A percentile compares a stretch with the other conserved stretches of the same genome.
Conservation (phyloP, 179 eudicot species). For the Kewa caespitosa region DNA sequence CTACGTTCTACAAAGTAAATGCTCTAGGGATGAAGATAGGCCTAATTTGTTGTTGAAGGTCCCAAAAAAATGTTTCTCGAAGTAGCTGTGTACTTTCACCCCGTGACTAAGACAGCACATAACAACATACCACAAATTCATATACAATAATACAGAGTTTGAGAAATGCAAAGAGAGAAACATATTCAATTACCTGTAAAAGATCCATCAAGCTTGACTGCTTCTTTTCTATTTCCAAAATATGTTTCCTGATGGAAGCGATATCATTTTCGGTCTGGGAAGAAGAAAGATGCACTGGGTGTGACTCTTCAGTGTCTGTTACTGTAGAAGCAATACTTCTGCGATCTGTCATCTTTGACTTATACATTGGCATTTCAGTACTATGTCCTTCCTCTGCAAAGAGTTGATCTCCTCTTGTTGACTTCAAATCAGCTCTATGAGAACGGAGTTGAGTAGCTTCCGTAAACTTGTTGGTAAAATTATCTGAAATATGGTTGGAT, state of each 20-base stretch:
- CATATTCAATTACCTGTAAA: conserved; percentile 52
- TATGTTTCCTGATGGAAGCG: conserved; percentile 53
- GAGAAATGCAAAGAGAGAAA: not conserved
- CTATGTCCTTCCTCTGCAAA: conserved; percentile 41
- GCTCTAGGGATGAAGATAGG: not conserved
- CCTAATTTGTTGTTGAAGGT: not conserved
- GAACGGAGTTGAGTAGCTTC: conserved; percentile 33
- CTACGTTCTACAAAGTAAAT: not conserved
- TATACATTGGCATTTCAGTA: conserved; percentile 38
- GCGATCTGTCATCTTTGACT: conserved; percentile 45
- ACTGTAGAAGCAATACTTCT: conserved; percentile 72
- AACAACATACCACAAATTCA: not conserved
- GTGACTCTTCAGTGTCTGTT: conserved; percentile 54
- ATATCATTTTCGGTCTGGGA: conserved; percentile 55
- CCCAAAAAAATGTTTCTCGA: not conserved
- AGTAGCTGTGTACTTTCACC: not conserved
- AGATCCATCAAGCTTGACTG: conserved; percentile 75
- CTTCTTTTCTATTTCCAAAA: conserved; percentile 72
- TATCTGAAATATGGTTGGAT: conserved; percentile 51
- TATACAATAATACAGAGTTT: not conserved
- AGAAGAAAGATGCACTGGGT: conserved; percentile 39
- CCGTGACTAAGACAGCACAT: not conserved
- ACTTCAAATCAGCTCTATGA: conserved; percentile 40
- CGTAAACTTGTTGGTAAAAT: conserved; percentile 41
- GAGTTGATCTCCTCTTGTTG: conserved; percentile 28